phyloP scores from a whole-genome alignment of 768 basidiomycete genomes.

The Leccinum disarticulatum region DNA sequence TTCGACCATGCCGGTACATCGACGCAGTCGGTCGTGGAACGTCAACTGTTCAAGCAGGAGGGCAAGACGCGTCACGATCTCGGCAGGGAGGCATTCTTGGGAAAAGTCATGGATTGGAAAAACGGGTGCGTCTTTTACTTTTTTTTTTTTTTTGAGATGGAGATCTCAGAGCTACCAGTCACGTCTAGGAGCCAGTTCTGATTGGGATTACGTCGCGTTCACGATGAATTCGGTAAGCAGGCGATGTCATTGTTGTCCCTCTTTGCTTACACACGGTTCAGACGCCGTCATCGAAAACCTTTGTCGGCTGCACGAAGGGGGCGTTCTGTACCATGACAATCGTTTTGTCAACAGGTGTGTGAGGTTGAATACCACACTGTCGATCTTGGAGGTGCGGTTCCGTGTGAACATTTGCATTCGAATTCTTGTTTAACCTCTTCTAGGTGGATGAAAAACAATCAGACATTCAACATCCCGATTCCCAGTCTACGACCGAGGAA shows the following conservation, averaged over 20 bases:
- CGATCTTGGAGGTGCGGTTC: slow-evolving; percentile 69
- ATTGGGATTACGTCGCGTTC: slow-evolving; percentile 93
- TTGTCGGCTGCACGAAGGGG: slow-evolving; percentile 87
- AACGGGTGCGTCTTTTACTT: slow-evolving; percentile 66
- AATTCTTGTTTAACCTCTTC: background rate
- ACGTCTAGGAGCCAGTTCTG: slow-evolving; percentile 88
- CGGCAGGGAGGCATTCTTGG: slow-evolving; percentile 84
- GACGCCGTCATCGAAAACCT: slow-evolving; percentile 85
- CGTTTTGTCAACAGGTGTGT: slow-evolving; percentile 99
- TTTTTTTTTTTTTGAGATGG: background rate
- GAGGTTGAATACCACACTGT: no score
- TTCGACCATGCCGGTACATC: slow-evolving; percentile 99
- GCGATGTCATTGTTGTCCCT: background rate
- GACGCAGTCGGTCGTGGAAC: slow-evolving; percentile 96
- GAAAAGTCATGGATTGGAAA: slow-evolving; percentile 94
- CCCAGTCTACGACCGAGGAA: slow-evolving; percentile 42
- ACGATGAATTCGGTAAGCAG: slow-evolving; percentile 83
- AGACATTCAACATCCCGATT: slow-evolving; percentile 73
- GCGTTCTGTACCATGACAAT: slow-evolving; percentile 91
- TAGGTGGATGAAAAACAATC: slow-evolving; percentile 93
- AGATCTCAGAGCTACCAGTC: slow-evolving; percentile 68
- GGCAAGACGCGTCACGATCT: slow-evolving; percentile 85
- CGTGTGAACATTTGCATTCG: background rate
- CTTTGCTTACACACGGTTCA: slow-evolving; percentile 26
- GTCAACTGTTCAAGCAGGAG: slow-evolving; percentile 80